These are phyloP conservation scores for Sherardia arvensis DNA, from an alignment of 257 asterid species.

Conservation along the genomic window DNA sequence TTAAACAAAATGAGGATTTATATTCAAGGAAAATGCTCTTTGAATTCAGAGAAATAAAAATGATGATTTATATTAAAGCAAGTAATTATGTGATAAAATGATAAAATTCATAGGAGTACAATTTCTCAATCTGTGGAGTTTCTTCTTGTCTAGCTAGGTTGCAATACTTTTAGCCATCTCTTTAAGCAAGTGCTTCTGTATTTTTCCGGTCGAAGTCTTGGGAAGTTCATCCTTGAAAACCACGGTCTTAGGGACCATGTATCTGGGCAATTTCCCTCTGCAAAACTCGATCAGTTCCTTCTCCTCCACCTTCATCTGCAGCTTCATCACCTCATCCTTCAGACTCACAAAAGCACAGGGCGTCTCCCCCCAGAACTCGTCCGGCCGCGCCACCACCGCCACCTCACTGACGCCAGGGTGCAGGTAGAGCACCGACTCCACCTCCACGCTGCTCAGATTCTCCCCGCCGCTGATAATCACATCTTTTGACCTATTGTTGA, in stretches of 20 bases:
- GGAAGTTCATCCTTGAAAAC: constrained; percentile 58
- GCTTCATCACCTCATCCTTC: constrained; percentile 31
- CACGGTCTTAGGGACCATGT: constrained; percentile 65
- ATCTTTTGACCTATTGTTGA: no score
- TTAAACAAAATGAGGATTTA: no score
- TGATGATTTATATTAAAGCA: no score
- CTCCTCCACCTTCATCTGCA: constrained; percentile 42
- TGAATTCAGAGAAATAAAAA: no score
- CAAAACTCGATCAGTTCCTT: constrained; percentile 45
- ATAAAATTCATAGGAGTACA: no score
- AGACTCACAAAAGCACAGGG: constrained; percentile 74
- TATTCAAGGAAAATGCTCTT: no score
- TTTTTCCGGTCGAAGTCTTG: constrained; percentile 71
- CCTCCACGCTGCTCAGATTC: constrained; percentile 78
- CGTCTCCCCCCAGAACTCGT: constrained; percentile 71
- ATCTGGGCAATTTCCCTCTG: constrained; percentile 42
- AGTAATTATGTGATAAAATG: no score
- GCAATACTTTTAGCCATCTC: constrained; percentile 49
- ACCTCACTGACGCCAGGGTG: constrained; percentile 75
- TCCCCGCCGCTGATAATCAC: no score
- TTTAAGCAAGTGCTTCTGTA: constrained; percentile 55
- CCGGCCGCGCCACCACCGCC: constrained; percentile 83
- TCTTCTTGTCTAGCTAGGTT: no score
- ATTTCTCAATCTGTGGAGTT: no score
- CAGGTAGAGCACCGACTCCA: constrained; percentile 50